Conservation (phyloP, 192 early-diverging fungal species). For the Phlyctochytrium arcticum region DNA sequence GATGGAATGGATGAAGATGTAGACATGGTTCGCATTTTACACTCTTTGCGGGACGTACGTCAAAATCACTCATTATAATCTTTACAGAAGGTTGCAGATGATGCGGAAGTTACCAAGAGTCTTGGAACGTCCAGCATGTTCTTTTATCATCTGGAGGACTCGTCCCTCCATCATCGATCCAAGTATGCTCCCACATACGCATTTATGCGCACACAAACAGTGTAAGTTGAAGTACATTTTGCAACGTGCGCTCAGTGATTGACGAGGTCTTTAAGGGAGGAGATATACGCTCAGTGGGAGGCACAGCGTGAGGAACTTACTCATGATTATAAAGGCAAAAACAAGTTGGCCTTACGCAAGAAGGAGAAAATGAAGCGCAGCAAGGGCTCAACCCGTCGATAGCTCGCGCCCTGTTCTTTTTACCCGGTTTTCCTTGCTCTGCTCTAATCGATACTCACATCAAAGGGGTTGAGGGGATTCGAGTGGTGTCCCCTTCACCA, state of each 20-base stretch:
- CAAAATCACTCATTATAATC: too few species aligned
- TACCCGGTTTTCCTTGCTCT: too few species aligned
- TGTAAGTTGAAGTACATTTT: slow-evolving; percentile 25
- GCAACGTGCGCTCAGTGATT: background rate
- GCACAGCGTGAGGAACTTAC: slow-evolving; percentile 51
- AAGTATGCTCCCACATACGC: slow-evolving; percentile 19
- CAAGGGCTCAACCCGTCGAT: too few species aligned
- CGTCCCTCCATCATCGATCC: slow-evolving; percentile 16
- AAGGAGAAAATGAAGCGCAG: slow-evolving; percentile 27
- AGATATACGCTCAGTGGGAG: slow-evolving; percentile 54
- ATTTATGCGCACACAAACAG: slow-evolving; percentile 27
- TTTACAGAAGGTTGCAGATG: too few species aligned
- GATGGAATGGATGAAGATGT: too few species aligned
- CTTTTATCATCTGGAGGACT: slow-evolving; percentile 23
- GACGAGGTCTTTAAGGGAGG: slow-evolving; percentile 47
- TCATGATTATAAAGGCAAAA: slow-evolving; percentile 62
- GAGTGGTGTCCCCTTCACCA: too few species aligned
- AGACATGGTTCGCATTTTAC: too few species aligned
- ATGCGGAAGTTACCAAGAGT: background rate
- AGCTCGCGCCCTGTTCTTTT: too few species aligned
- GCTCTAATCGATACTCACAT: too few species aligned
- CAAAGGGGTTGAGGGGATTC: too few species aligned
- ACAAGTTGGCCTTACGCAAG: slow-evolving; percentile 33
- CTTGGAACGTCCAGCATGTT: slow-evolving; percentile 19
- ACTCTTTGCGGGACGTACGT: too few species aligned